A percentile compares a stretch with the other conserved stretches of the same genome.
Conservation (phyloP, 2,329 filamentous ascomycete species). For the Stagonosporopsis vannaccii region DNA sequence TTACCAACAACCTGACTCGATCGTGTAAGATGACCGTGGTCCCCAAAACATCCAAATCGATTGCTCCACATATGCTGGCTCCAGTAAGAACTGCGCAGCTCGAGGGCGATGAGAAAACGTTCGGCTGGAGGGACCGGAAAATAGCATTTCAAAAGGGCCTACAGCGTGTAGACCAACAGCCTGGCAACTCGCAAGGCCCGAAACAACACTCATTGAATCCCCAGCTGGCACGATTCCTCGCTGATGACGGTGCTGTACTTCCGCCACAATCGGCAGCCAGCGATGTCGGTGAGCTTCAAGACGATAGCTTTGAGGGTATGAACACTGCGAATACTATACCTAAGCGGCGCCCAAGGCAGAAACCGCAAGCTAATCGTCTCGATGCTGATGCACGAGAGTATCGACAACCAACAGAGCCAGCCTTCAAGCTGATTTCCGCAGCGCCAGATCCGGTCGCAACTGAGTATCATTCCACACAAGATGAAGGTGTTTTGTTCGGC, state of each 20-base stretch:
- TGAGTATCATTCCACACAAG: background rate
- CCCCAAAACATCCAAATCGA: background rate
- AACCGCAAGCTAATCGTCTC: constrained; percentile 54
- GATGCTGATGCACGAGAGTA: constrained; percentile 56
- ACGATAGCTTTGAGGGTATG: background rate
- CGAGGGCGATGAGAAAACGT: constrained; percentile 52
- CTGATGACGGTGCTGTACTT: constrained; percentile 37
- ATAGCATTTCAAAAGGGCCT: constrained; percentile 49
- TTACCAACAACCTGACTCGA: constrained; percentile 5
- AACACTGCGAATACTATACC: background rate
- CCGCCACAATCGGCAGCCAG: constrained; percentile 27
- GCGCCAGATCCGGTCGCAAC: background rate
- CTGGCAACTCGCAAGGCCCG: constrained; percentile 17
- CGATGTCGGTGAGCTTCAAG: constrained; percentile 23
- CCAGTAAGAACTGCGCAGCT: constrained; percentile 51
- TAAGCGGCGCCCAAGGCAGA: constrained; percentile 41
- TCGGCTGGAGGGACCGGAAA: constrained; percentile 44
- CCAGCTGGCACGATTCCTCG: constrained; percentile 44
- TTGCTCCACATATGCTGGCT: constrained; percentile 8
- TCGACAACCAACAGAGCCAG: constrained; percentile 53
- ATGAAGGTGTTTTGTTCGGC: constrained; percentile 45
- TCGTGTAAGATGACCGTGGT: background rate
- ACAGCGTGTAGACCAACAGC: constrained; percentile 38
- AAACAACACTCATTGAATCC: constrained; percentile 32
- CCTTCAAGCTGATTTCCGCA: constrained; percentile 12